These are phyloP conservation scores for Byssoonygena ceratinophila DNA, from an alignment of 2,329 filamentous ascomycete genomes.

Conservation along the genomic window DNA sequence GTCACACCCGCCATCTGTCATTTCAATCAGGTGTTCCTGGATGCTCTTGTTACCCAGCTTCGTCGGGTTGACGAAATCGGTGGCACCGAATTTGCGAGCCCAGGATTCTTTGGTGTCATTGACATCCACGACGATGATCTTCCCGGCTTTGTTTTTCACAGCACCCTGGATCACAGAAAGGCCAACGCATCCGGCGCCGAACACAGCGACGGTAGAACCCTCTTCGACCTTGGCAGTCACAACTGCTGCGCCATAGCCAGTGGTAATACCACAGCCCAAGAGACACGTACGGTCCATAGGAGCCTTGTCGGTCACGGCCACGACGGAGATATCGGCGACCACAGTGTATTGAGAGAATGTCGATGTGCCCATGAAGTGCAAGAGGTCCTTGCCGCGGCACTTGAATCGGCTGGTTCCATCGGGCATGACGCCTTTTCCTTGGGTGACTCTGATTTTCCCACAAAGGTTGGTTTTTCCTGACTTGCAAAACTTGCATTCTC, in stretches of 20 bases:
- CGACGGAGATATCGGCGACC: slow-evolving; percentile 95
- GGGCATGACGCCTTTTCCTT: slow-evolving; percentile 93
- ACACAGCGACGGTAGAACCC: slow-evolving; percentile 80
- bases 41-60: slow-evolving; percentile 66
- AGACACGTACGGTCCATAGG: slow-evolving; percentile 94
- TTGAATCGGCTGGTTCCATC: slow-evolving; percentile 92
- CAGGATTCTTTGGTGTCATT: slow-evolving; percentile 88
- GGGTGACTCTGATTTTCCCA: slow-evolving; percentile 95
- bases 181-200: slow-evolving; percentile 92
- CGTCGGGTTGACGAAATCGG: slow-evolving; percentile 89
- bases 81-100: slow-evolving; percentile 89
- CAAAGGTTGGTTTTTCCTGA: slow-evolving; percentile 99
- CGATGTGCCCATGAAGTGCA: slow-evolving; percentile 98
- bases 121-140: slow-evolving; percentile 58
- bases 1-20: slow-evolving; percentile 96
- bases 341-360: slow-evolving; percentile 99
- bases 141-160: slow-evolving; percentile 63
- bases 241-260: slow-evolving; percentile 88
- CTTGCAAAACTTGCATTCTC: slow-evolving; percentile 99
- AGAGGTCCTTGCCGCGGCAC: slow-evolving; percentile 85
- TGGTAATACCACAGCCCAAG: slow-evolving; percentile 96
- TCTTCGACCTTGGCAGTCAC: slow-evolving; percentile 88
- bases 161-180: slow-evolving; percentile 91
- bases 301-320: slow-evolving; percentile 79
- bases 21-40: slow-evolving; percentile 85